A percentile compares a stretch with the other conserved stretches of the same genome.
These are phyloP conservation scores for Lycium barbarum DNA, from an alignment of 257 asterid species.

Conservation along the genomic window DNA sequence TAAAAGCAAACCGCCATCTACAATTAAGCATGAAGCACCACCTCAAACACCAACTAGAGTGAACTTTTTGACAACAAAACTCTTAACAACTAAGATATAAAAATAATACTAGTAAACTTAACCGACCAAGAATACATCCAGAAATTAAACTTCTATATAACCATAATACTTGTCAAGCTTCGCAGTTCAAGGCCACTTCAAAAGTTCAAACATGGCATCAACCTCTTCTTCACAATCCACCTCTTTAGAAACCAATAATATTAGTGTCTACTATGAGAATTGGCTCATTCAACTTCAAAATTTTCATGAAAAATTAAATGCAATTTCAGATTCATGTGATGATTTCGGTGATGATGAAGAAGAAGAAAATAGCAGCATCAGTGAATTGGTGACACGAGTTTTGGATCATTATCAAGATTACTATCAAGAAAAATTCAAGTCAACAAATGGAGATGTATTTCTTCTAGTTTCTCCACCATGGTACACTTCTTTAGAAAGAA, in stretches of 20 bases:
- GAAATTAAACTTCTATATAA: not conserved
- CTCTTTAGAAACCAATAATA: not conserved
- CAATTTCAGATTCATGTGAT: not conserved
- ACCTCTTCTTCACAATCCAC: not conserved
- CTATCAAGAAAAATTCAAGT: constrained; percentile 26
- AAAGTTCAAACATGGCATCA: constrained; percentile 9
- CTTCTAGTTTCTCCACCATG: constrained; percentile 42
- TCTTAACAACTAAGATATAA: not conserved
- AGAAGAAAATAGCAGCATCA: not conserved
- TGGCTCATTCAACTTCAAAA: not conserved
- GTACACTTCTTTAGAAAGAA: constrained; percentile 36
- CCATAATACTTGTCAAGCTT: no score
- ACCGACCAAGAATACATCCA: not conserved
- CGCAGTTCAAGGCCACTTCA: not conserved
- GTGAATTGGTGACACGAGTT: constrained; percentile 26
- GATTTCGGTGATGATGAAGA: not conserved
- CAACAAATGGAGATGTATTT: constrained; percentile 29
- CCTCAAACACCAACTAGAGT: not conserved
- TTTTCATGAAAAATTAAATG: not conserved
- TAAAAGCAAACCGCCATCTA: not conserved
- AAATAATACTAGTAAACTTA: no score
- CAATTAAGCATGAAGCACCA: not conserved
- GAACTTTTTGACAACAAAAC: not conserved
- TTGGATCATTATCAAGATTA: constrained; percentile 35
- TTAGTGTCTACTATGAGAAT: not conserved